Conservation (phyloP, 1,284 basidiomycete genomes). For the Trichosporon asahii region DNA sequence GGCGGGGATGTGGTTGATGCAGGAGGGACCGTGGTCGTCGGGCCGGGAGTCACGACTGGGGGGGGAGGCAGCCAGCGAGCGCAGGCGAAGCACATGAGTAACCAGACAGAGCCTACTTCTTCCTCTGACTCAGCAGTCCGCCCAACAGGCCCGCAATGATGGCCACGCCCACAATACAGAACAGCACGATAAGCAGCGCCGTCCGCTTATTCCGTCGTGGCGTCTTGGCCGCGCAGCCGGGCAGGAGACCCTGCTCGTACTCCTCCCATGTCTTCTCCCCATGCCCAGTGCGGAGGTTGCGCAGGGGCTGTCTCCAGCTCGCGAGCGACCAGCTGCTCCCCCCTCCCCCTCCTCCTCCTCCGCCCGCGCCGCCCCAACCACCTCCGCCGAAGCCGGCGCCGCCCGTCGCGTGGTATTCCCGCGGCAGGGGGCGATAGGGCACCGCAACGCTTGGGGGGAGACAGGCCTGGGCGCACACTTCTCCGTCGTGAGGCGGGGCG, state of each 20-base stretch:
- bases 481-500: conserved; percentile 20
- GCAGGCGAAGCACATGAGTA: no score
- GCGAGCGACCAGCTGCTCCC: background rate
- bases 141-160: conserved; percentile 32
- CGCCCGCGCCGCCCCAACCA: no score
- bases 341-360: background rate
- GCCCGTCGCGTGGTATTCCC: conserved; percentile 14
- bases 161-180: conserved; percentile 23
- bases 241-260: conserved; percentile 4
- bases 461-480: conserved; percentile 23
- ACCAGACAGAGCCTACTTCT: background rate
- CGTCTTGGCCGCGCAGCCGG: conserved; percentile 11
- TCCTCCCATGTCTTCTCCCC: conserved; percentile 6
- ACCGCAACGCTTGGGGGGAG: conserved; percentile 20
- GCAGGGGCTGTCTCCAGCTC: conserved; percentile 7
- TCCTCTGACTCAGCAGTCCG: conserved; percentile 24
- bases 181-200: conserved; percentile 16
- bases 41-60: no score
- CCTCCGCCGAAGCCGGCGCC: no score
- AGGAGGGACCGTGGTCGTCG: no score
- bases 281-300: conserved; percentile 6
- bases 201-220: background rate
- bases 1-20: no score
- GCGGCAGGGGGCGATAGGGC: conserved; percentile 19
- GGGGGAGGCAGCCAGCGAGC: no score